phyloP scores from a whole-genome alignment of 2,329 filamentous ascomycete species.

The Alternaria conjuncta region DNA sequence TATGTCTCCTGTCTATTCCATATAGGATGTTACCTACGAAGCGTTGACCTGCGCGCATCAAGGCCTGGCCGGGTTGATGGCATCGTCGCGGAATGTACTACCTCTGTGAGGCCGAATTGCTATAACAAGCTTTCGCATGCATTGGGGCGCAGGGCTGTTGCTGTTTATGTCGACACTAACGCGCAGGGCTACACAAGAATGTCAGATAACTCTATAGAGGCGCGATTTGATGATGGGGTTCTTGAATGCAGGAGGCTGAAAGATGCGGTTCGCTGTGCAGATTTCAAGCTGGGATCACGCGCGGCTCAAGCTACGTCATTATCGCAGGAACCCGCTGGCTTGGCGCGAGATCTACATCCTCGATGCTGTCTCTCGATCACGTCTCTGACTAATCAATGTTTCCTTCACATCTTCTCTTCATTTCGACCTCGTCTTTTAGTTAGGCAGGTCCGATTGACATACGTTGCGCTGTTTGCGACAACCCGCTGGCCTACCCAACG shows the following conservation, averaged over 20 bases:
- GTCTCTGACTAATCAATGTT: not conserved
- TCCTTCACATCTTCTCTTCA: not conserved
- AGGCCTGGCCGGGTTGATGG: conserved; percentile 43
- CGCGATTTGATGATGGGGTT: not conserved
- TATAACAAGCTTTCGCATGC: conserved; percentile 13
- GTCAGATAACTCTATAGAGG: not conserved
- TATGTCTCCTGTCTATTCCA: not conserved
- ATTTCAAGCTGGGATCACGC: conserved; percentile 11
- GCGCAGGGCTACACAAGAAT: not conserved
- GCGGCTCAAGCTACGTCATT: conserved; percentile 8
- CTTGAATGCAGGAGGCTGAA: not conserved
- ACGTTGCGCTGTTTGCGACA: not conserved
- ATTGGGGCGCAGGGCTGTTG: conserved; percentile 9
- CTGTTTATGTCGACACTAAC: not conserved
- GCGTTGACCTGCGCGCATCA: conserved; percentile 56
- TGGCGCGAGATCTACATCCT: conserved; percentile 3
- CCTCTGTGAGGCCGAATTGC: conserved; percentile 27
- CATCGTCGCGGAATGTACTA: conserved; percentile 32
- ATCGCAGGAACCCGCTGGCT: conserved; percentile 8
- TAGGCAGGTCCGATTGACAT: not conserved
- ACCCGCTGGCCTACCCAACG: not conserved
- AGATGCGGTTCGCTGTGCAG: conserved; percentile 1
- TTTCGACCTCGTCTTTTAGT: not conserved
- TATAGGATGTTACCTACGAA: conserved; percentile 45
- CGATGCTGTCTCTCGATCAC: not conserved